A percentile compares a stretch with the other conserved stretches of the same genome.
Conservation (phyloP, 768 basidiomycete genomes). For the Lactarius vividus region DNA sequence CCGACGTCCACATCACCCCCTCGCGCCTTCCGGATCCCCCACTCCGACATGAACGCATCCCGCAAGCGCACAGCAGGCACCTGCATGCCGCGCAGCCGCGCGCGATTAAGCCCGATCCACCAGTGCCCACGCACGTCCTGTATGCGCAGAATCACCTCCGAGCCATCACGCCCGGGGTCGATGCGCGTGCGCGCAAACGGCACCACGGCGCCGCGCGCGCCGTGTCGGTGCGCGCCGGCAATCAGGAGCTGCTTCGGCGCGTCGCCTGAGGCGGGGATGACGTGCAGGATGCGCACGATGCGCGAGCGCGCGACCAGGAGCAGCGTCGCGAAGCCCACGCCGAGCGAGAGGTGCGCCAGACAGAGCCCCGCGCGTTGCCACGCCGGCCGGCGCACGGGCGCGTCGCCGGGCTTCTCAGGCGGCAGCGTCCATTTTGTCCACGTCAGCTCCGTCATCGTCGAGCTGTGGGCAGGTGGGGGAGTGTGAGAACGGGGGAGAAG, state of each 20-base stretch:
- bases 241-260: conserved; percentile 23
- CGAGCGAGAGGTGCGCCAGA: conserved; percentile 19
- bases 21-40: conserved; percentile 22
- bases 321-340: conserved; percentile 24
- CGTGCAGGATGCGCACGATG: conserved; percentile 26
- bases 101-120: conserved; percentile 25
- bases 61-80: conserved; percentile 17
- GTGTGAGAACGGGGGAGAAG: neutral
- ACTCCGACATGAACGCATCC: conserved; percentile 17
- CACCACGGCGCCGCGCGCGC: conserved; percentile 19
- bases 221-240: conserved; percentile 14
- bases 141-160: conserved; percentile 27
- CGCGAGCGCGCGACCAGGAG: conserved; percentile 26
- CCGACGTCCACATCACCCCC: neutral
- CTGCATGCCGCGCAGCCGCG: conserved; percentile 17
- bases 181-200: conserved; percentile 21
- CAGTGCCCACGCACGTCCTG: conserved; percentile 27
- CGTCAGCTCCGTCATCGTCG: conserved; percentile 28
- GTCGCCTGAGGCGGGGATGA: conserved; percentile 15
- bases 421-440: conserved; percentile 26
- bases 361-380: conserved; percentile 28
- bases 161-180: conserved; percentile 25
- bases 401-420: conserved; percentile 19
- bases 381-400: conserved; percentile 14
- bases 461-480: conserved; percentile 6